These are phyloP conservation scores for Anthoceros angustus DNA, from an alignment of 225 moss, liverwort and hornwort species.

Conservation along the genomic window DNA sequence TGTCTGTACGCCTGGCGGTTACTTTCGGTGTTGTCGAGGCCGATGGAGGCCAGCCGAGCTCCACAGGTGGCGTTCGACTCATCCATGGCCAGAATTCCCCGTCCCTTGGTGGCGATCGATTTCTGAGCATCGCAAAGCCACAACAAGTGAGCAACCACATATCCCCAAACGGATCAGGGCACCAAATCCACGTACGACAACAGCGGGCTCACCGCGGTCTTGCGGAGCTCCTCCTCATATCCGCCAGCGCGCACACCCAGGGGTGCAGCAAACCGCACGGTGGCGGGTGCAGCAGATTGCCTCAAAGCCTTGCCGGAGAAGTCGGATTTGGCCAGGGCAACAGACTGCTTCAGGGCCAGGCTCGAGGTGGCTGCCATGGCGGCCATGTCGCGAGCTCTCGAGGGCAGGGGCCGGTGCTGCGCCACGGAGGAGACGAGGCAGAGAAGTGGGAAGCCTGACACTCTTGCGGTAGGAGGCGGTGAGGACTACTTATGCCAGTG, in stretches of 20 bases:
- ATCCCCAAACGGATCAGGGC: neutral
- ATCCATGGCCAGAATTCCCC: slow-evolving; percentile 42
- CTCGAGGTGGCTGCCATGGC: slow-evolving; percentile 24
- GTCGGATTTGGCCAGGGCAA: slow-evolving; percentile 19
- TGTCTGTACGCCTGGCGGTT: slow-evolving; percentile 34
- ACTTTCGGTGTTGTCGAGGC: slow-evolving; percentile 31
- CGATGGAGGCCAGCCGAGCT: slow-evolving; percentile 28
- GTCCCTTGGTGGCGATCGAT: slow-evolving; percentile 20
- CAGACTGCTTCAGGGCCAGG: slow-evolving; percentile 14
- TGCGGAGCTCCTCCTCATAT: slow-evolving; percentile 29
- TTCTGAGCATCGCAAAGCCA: neutral
- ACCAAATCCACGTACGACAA: neutral
- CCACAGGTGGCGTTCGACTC: slow-evolving; percentile 43
- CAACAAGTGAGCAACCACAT: neutral
- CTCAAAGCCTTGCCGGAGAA: slow-evolving; percentile 20
- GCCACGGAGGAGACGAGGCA: too few species aligned
- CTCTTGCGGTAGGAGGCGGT: too few species aligned
- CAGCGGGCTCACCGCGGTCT: slow-evolving; percentile 24
- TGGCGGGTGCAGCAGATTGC: slow-evolving; percentile 10
- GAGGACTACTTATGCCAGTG: too few species aligned
- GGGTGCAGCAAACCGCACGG: slow-evolving; percentile 2
- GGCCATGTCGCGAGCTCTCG: neutral
- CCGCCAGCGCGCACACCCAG: slow-evolving; percentile 18
- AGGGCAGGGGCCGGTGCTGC: too few species aligned
- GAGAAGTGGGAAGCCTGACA: too few species aligned